These are phyloP conservation scores for Apiospora malaysiana DNA, from an alignment of 2,329 filamentous ascomycete genomes.

Conservation along the genomic window DNA sequence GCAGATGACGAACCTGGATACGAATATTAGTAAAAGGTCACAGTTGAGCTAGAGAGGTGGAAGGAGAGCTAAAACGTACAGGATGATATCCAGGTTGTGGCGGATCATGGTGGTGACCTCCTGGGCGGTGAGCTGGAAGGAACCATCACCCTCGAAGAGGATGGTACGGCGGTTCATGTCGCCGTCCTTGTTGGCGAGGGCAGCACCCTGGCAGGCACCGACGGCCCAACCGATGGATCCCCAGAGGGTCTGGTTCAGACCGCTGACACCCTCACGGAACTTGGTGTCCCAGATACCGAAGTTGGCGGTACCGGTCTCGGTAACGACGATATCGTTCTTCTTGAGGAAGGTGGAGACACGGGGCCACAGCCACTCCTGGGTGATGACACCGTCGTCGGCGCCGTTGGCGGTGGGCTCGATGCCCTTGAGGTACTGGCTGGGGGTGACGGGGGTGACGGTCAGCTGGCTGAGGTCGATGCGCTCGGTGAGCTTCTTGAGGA, in stretches of 20 bases:
- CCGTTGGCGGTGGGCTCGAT: slow-evolving; percentile 47
- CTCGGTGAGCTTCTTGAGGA: slow-evolving; percentile 73
- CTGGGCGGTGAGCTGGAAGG: slow-evolving; percentile 83
- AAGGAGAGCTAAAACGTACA: slow-evolving; percentile 56
- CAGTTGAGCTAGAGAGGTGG: not conserved
- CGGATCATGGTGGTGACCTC: slow-evolving; percentile 85
- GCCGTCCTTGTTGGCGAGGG: slow-evolving; percentile 74
- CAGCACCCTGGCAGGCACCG: slow-evolving; percentile 67
- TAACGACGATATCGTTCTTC: slow-evolving; percentile 78
- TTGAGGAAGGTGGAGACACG: slow-evolving; percentile 74
- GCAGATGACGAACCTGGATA: slow-evolving; percentile 74
- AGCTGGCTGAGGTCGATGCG: slow-evolving; percentile 64
- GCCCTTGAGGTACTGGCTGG: slow-evolving; percentile 54
- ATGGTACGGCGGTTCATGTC: slow-evolving; percentile 66
- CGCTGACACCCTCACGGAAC: slow-evolving; percentile 79
- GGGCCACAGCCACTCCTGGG: slow-evolving; percentile 80
- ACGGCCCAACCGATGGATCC: slow-evolving; percentile 68
- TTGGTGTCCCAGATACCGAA: slow-evolving; percentile 87
- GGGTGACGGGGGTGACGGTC: slow-evolving; percentile 54
- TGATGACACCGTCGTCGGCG: slow-evolving; percentile 55
- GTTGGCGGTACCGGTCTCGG: slow-evolving; percentile 87
- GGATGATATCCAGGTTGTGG: slow-evolving; percentile 75
- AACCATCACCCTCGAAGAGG: slow-evolving; percentile 88
- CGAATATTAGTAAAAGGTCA: not conserved
- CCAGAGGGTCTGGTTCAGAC: slow-evolving; percentile 81